phyloP scores from a whole-genome alignment of 257 asterid genomes.

The Perilla frutescens region DNA sequence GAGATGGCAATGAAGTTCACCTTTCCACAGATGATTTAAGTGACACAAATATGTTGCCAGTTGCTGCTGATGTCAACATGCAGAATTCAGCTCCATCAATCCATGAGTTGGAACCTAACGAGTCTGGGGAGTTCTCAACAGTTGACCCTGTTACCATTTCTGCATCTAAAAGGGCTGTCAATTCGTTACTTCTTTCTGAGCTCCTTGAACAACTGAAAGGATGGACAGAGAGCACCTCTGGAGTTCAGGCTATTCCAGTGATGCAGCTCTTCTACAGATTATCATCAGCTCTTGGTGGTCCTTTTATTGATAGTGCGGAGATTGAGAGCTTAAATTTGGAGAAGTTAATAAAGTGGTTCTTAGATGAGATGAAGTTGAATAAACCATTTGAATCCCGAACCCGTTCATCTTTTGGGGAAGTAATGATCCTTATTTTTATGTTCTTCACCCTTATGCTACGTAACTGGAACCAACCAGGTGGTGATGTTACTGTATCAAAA shows the following conservation, averaged over 20 bases:
- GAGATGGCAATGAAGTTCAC: slow-evolving; percentile 87
- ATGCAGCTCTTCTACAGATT: slow-evolving; percentile 95
- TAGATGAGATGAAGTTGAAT: slow-evolving; percentile 77
- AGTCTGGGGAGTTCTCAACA: slow-evolving; percentile 75
- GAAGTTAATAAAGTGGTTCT: slow-evolving; percentile 84
- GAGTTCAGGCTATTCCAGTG: slow-evolving; percentile 87
- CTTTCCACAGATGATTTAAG: slow-evolving; percentile 73
- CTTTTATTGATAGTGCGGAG: slow-evolving; percentile 72
- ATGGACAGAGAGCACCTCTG: slow-evolving; percentile 91
- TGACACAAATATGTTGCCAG: slow-evolving; percentile 67
- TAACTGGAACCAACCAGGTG: slow-evolving; percentile 98
- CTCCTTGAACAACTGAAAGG: slow-evolving; percentile 96
- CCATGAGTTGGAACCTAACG: slow-evolving; percentile 82
- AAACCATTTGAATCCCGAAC: slow-evolving; percentile 69
- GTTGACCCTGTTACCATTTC: slow-evolving; percentile 91
- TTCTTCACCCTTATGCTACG: slow-evolving; percentile 97
- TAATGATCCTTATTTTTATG: slow-evolving; percentile 83
- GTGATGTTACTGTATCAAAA: slow-evolving; percentile 71
- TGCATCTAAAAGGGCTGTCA: slow-evolving; percentile 96
- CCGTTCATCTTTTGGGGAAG: slow-evolving; percentile 90
- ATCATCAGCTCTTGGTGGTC: slow-evolving; percentile 96
- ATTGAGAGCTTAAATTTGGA: slow-evolving; percentile 83
- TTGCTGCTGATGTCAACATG: slow-evolving; percentile 61
- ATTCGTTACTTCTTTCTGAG: slow-evolving; percentile 89
- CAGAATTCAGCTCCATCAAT: slow-evolving; percentile 67